Evolutionary conservation across 805 yeast species (phyloP).

Genomic region (Candida railenensis): DNA sequence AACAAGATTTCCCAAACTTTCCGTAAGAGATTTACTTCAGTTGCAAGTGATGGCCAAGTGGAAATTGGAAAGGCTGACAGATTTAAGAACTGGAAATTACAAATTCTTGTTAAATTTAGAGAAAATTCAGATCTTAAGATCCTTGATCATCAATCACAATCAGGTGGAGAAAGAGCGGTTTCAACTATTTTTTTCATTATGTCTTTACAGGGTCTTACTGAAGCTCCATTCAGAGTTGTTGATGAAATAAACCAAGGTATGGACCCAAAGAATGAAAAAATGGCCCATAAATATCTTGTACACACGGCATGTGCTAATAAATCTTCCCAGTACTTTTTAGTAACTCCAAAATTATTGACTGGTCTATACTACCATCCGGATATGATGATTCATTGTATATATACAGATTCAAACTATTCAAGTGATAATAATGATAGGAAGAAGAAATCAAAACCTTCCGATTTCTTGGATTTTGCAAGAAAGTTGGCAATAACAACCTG

Average conservation of each 20-base stretch:
- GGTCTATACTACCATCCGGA: constrained; percentile 72
- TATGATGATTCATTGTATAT: constrained; percentile 84
- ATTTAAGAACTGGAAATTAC: constrained; percentile 77
- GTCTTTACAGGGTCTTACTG: constrained; percentile 83
- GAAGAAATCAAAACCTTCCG: constrained; percentile 11
- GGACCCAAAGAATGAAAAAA: constrained; percentile 90
- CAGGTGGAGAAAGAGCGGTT: constrained; percentile 98
- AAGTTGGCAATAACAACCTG: background rate
- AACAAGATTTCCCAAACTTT: constrained; percentile 61
- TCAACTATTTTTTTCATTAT: constrained; percentile 88
- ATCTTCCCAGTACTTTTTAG: constrained; percentile 81
- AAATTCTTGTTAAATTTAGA: constrained; percentile 83
- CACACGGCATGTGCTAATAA: constrained; percentile 65
- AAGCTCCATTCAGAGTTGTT: constrained; percentile 90
- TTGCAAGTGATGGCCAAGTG: constrained; percentile 89
- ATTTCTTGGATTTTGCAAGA: constrained; percentile 32
- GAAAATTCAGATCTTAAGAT: constrained; percentile 67
- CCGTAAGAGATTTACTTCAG: constrained; percentile 60
- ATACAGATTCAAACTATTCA: constrained; percentile 24
- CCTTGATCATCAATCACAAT: constrained; percentile 84
- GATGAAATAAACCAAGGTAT: constrained; percentile 99
- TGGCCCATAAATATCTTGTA: constrained; percentile 83
- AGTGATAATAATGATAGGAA: background rate
- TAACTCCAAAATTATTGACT: constrained; percentile 87
- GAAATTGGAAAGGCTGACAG: constrained; percentile 51